A percentile compares a stretch with the other conserved stretches of the same genome.
Evolutionary conservation across 2,329 filamentous ascomycete species (phyloP).

Genomic region (Aschersonia sp.): DNA sequence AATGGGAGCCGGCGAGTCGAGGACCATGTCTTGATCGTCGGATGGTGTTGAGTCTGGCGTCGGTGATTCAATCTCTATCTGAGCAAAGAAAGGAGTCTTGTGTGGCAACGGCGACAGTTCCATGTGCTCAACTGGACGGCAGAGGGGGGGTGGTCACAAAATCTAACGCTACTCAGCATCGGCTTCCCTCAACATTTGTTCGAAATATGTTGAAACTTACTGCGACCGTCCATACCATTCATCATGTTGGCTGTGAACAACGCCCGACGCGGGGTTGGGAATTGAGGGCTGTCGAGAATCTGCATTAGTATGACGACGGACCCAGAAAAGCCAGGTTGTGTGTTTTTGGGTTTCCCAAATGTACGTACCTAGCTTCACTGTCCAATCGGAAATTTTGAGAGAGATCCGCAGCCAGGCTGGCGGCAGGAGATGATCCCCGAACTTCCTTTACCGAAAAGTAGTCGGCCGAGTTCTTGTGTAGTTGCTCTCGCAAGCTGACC

Average conservation of each 20-base stretch:
- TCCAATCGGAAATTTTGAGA: conserved; percentile 96
- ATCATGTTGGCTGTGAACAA: conserved; percentile 25
- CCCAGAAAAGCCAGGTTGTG: neutral
- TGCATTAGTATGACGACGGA: neutral
- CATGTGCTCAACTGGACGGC: conserved; percentile 66
- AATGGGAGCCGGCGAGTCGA: conserved; percentile 41
- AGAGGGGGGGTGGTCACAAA: conserved; percentile 73
- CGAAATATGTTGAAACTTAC: conserved; percentile 11
- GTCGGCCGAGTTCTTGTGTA: conserved; percentile 46
- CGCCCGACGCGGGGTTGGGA: conserved; percentile 25
- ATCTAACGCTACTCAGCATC: conserved; percentile 28
- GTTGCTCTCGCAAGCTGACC: conserved; percentile 69
- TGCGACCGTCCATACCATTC: conserved; percentile 19
- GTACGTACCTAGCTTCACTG: conserved; percentile 59
- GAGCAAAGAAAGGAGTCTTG: conserved; percentile 55
- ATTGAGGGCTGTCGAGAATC: conserved; percentile 18
- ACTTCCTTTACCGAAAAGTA: conserved; percentile 72
- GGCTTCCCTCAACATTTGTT: neutral
- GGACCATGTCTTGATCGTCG: conserved; percentile 28
- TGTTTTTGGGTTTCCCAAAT: neutral
- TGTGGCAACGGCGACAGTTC: conserved; percentile 88
- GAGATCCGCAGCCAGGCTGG: conserved; percentile 81
- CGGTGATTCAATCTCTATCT: conserved; percentile 58
- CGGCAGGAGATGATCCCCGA: conserved; percentile 76
- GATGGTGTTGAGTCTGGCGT: conserved; percentile 42